These are phyloP conservation scores for Phytophthora tubulina DNA, from an alignment of 352 stramenopile genomes.

Conservation along the genomic window DNA sequence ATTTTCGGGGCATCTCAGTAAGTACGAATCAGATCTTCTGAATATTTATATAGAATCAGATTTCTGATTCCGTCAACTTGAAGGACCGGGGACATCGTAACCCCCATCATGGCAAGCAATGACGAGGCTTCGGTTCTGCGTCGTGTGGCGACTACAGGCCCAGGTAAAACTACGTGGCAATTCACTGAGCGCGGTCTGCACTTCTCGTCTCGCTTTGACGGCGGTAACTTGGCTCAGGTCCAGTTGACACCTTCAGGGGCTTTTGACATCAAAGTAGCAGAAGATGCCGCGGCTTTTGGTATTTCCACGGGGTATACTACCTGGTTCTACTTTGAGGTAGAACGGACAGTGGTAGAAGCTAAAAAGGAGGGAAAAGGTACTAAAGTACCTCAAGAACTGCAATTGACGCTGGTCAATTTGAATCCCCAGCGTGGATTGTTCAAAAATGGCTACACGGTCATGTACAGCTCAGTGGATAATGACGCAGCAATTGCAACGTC, in stretches of 20 bases:
- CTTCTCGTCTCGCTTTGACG: constrained; percentile 81
- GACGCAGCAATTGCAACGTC: constrained; percentile 7
- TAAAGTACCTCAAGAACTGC: constrained; percentile 45
- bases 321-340: constrained; percentile 91
- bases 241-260: constrained; percentile 21
- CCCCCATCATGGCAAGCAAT: constrained; percentile 4
- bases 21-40: too few relatives aligned
- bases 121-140: constrained; percentile 17
- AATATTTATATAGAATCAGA: background rate
- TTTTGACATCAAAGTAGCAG: constrained; percentile 52
- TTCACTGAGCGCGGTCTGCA: constrained; percentile 55
- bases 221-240: constrained; percentile 68
- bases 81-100: background rate
- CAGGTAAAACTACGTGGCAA: constrained; percentile 42
- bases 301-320: constrained; percentile 78
- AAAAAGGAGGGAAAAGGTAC: constrained; percentile 14
- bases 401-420: constrained; percentile 80
- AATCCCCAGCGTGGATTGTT: constrained; percentile 84
- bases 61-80: constrained; percentile 6
- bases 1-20: background rate
- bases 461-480: constrained; percentile 64
- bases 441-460: constrained; percentile 75
- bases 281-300: constrained; percentile 51
- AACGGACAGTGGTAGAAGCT: constrained; percentile 31
- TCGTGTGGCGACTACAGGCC: constrained; percentile 36